Base-by-base conservation (phyloP, 2,329 filamentous ascomycete genomes). In the Penicillium sp. region DNA sequence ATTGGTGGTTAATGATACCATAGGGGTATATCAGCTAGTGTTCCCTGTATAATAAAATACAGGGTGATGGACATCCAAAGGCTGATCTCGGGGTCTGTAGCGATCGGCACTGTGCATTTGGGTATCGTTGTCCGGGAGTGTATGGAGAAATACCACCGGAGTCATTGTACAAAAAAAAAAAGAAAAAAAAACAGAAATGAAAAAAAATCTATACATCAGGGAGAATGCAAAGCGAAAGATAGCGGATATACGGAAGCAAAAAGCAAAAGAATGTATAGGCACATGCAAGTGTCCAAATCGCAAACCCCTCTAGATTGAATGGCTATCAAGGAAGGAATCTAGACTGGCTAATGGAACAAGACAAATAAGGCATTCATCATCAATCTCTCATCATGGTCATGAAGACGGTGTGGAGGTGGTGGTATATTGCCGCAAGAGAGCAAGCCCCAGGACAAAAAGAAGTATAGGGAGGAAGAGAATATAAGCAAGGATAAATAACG, bases 321-420 rank as follows among this genome's bases (percentile, higher is more conserved):
- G 63, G 21, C 67, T 71, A 72, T 69, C 68, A 55, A 66, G 60
- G 66, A 66, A 61, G 61, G 63, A 60, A 63, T 66, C 69, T 69
- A 70, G 67, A 69, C 63, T 71, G 67, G 71, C 70, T 73, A 73
- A 73, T 71, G 52, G 60, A 70, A 70, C 62, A 59, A 48, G 47
- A 54, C 56, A 70, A 67, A 69, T 63, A 62, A 72, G 67, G 71
- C 69, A 73, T 73, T 72, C 72, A 73, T 75, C 73, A 75, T 76
- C 73, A 76, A 76, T 76, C 74, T 74, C 73, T 76, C 74, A 75
- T 76, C 73, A 76, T 67, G 70, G 73, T 75, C 73, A 67, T 76
- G 60, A 75, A 74, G 72, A 74, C 73, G 69, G 72, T 75, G 70
- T 75, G 62, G 71, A 73, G 71, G 69, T 73, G 72, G 70, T 73